A percentile compares a stretch with the other conserved stretches of the same genome.
Evolutionary conservation across 2,329 filamentous ascomycete species (phyloP).

Genomic region (Aspergillus cejpii): DNA sequence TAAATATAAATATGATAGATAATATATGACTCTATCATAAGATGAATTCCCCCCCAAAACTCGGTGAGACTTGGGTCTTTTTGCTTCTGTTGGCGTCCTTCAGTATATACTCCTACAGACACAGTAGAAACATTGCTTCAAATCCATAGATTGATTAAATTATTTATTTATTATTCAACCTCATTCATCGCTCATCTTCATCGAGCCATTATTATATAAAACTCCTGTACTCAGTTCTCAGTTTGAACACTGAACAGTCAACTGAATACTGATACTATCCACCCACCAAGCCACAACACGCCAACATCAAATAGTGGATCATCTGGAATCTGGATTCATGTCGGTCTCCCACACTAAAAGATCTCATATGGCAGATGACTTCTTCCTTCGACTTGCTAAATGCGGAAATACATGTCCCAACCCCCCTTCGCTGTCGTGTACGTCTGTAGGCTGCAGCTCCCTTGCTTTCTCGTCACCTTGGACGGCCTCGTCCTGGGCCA

Average conservation of each 20-base stretch:
- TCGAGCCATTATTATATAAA: neutral
- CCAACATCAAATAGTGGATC: neutral
- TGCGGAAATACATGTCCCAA: constrained; percentile 36
- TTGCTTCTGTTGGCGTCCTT: neutral
- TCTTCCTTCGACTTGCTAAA: constrained; percentile 19
- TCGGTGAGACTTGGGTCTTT: neutral
- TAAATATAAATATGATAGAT: too few species aligned
- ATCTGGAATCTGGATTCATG: too few species aligned
- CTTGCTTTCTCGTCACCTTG: neutral
- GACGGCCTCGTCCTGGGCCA: neutral
- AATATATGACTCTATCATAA: too few species aligned
- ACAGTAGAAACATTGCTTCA: neutral
- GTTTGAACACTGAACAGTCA: too few species aligned
- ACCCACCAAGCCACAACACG: neutral
- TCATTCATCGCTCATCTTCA: neutral
- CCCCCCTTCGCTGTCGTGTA: constrained; percentile 12
- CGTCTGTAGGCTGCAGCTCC: constrained; percentile 1
- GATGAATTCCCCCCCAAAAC: too few species aligned
- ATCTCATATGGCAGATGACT: constrained; percentile 2
- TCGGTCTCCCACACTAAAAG: neutral
- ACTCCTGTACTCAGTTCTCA: neutral
- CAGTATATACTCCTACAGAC: neutral
- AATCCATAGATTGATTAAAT: too few species aligned
- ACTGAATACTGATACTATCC: too few species aligned
- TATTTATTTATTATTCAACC: too few species aligned